Percentiles rank a stretch among this genome's conserved stretches.
Evolutionary conservation across 192 early-diverging fungal genomes (phyloP).

Genomic region (Backusella psychrophila): DNA sequence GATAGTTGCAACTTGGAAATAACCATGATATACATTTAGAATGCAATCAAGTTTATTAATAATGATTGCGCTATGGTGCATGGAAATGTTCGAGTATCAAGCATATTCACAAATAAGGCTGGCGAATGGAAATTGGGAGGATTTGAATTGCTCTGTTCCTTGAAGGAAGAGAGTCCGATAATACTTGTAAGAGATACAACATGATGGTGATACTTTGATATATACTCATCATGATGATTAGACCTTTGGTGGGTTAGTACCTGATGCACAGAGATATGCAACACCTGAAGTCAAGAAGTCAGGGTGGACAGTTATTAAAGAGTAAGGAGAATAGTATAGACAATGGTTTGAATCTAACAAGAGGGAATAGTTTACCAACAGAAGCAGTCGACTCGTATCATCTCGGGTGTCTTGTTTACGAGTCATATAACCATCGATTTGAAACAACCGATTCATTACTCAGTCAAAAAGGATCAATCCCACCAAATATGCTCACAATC

Average conservation of each 20-base stretch:
- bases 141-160: conserved; percentile 71
- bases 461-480: conserved; percentile 53
- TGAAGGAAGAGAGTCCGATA: conserved; percentile 67
- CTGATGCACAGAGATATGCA: conserved; percentile 65
- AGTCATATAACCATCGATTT: conserved; percentile 71
- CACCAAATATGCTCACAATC: conserved; percentile 49
- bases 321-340: conserved; percentile 40
- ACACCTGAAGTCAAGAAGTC: conserved; percentile 70
- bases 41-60: conserved; percentile 84
- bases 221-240: conserved; percentile 8
- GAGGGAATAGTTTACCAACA: conserved; percentile 23
- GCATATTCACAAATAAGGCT: conserved; percentile 84
- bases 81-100: conserved; percentile 74
- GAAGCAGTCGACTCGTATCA: conserved; percentile 78
- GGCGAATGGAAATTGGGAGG: conserved; percentile 98
- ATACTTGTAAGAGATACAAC: conserved; percentile 44
- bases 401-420: conserved; percentile 79
- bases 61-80: conserved; percentile 85
- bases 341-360: conserved; percentile 9
- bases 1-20: neutral
- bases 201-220: neutral
- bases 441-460: conserved; percentile 47
- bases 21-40: conserved; percentile 38
- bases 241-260: conserved; percentile 63
- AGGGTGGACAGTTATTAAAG: conserved; percentile 58